Conservation (phyloP, 345 rosid genomes). For the Citropsis articulata region DNA sequence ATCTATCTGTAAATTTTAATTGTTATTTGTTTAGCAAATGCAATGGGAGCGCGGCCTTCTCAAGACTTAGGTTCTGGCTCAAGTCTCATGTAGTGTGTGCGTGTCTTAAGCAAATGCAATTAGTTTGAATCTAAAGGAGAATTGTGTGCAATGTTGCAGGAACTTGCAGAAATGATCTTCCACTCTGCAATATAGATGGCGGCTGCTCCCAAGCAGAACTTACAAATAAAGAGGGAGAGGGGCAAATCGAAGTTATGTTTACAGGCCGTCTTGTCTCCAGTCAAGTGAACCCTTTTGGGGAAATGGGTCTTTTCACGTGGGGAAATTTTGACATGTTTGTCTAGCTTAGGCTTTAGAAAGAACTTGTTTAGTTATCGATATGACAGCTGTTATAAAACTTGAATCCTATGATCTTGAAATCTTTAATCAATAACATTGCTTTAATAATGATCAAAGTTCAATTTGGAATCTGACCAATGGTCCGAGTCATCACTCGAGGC, state of each 20-base stretch:
- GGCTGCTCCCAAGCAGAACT: background rate
- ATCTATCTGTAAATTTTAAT: background rate
- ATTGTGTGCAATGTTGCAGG: slow-evolving; percentile 45
- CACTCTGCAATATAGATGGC: slow-evolving; percentile 50
- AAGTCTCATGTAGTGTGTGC: too few species aligned
- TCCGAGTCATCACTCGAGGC: too few species aligned
- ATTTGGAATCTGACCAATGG: too few species aligned
- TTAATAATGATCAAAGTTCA: too few species aligned
- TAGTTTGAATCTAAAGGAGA: slow-evolving; percentile 7
- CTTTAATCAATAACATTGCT: background rate
- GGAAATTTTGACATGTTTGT: background rate
- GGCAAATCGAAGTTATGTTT: background rate
- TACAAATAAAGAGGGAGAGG: background rate
- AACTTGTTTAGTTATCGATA: background rate
- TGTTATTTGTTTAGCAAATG: background rate
- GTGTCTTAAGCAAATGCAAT: background rate
- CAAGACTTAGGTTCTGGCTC: too few species aligned
- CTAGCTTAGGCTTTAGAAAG: background rate
- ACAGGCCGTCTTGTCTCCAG: background rate
- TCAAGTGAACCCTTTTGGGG: background rate
- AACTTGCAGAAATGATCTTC: slow-evolving; percentile 94
- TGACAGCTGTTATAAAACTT: background rate
- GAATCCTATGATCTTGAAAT: background rate
- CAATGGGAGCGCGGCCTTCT: too few species aligned
- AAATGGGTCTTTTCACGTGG: background rate